Conservation (phyloP, 73 alveolate species). For the Paramecium primaurelia region DNA sequence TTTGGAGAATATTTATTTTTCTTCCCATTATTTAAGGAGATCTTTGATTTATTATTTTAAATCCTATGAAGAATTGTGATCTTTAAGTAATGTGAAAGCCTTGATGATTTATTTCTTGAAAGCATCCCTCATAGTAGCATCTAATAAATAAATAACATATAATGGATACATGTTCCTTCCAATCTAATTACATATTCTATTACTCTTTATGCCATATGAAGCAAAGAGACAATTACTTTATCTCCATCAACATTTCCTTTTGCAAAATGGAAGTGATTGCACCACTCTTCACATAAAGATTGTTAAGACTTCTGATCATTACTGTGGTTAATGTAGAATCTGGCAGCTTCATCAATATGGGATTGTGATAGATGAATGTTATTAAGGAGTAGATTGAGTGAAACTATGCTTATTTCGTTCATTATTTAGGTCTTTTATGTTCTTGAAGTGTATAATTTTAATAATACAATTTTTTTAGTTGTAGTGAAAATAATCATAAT, state of each 20-base stretch:
- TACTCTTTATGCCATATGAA: conserved; percentile 20
- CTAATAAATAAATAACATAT: neutral
- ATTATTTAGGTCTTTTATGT: neutral
- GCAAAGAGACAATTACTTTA: neutral
- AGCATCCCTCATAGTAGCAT: conserved; percentile 13
- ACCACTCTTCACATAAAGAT: conserved; percentile 45
- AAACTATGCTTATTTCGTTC: neutral
- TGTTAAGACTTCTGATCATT: neutral
- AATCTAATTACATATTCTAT: neutral
- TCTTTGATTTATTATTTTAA: neutral
- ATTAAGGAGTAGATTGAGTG: neutral
- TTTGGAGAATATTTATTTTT: neutral
- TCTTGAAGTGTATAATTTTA: neutral
- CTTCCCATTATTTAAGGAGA: conserved; percentile 10
- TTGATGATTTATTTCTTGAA: neutral
- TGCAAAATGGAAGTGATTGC: conserved; percentile 31
- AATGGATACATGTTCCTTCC: neutral
- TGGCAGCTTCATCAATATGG: conserved; percentile 35
- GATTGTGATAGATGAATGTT: conserved; percentile 2
- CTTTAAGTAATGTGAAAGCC: neutral
- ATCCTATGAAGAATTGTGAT: neutral
- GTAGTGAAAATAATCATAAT: neutral
- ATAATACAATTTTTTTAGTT: neutral
- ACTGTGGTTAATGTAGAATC: neutral
- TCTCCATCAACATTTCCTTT: conserved; percentile 38